Evolutionary conservation across 805 yeast species (phyloP), one percentile per base, ranked within the genome.

Genomic region (Priceomyces castillae): DNA sequence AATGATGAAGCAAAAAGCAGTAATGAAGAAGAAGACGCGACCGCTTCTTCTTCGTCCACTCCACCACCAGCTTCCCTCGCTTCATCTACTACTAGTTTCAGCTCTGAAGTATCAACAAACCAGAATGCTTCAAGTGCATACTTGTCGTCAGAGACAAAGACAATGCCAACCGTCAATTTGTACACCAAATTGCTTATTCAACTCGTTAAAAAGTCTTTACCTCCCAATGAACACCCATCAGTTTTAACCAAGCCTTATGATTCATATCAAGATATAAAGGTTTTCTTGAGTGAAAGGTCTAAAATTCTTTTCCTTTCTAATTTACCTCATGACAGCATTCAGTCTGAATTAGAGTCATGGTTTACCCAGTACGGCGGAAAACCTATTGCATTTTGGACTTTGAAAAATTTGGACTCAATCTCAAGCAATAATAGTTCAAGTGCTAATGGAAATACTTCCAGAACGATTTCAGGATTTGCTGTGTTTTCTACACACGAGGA

Each of bases 341-440:
- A 90, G 63, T 76, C 89, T 40, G 97, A 90, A 64, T 71, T 90
- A 38, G 97, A 90, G 67, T 74, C 84, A 25, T 90, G 97, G 96
- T 90, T 89, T 60, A 81, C 89, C 3, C 94, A 86, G 58, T 84
- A 78, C 59, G 95, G 95, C 2, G 85, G 88, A 1, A 74, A 90
- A 40, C 95, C 96, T 1, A 76, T 86, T 40, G 94, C 95, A 10
- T 87, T 89, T 60, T 89, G 97, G 96, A 82, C 94, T 0, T 71
- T 90, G 40, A 82, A 82, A 56, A 75, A 79, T n/a, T 76, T 81
- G 19, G 71, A 66, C 15, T 19, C 41, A 9, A 40, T 35, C 19
- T 43, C 48, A 30, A 34, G 34, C 17, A 37, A 34, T 15, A 42
- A 36, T 30, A n/a, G 39, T 26, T 39, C 18, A 14, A 20, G 19